Evolutionary conservation across 2,329 filamentous ascomycete species (phyloP).

Genomic region (Remersonia thermophila): DNA sequence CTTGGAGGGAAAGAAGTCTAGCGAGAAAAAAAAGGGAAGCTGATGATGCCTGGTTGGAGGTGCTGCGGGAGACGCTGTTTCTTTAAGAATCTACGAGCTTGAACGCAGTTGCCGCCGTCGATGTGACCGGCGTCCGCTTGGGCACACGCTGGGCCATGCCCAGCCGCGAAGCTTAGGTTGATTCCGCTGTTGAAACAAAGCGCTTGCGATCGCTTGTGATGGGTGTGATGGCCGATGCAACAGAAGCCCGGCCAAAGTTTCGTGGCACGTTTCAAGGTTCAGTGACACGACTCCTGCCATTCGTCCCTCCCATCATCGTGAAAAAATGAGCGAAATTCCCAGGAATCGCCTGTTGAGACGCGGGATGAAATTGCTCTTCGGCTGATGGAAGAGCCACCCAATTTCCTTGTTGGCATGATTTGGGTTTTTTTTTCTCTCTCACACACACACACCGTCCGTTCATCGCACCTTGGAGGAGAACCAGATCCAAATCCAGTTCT

Average conservation of each 20-base stretch:
- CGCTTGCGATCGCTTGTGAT: constrained; percentile 3
- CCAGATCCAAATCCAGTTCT: background rate
- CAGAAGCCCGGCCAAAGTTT: constrained; percentile 16
- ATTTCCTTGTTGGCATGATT: too few species aligned
- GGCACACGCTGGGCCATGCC: constrained; percentile 13
- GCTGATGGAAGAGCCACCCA: background rate
- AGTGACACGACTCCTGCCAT: constrained; percentile 7
- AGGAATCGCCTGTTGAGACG: background rate
- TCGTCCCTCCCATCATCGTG: constrained; percentile 4
- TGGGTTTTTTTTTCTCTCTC: too few species aligned
- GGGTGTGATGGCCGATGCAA: constrained; percentile 15
- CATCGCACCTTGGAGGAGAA: background rate
- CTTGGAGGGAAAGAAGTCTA: constrained; percentile 14
- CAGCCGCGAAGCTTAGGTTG: background rate
- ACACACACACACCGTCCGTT: too few species aligned
- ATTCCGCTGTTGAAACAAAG: background rate
- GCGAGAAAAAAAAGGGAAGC: background rate
- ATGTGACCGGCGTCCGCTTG: constrained; percentile 11
- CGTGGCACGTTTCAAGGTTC: constrained; percentile 17
- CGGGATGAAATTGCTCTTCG: background rate
- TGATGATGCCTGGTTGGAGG: too few species aligned
- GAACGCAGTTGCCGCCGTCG: constrained; percentile 9
- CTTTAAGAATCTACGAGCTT: constrained; percentile 15
- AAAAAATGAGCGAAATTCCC: background rate
- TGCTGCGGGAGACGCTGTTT: constrained; percentile 8